Evolutionary conservation across 176 grass and related monocot genomes (phyloP).

Genomic region (Hordeum marinum): DNA sequence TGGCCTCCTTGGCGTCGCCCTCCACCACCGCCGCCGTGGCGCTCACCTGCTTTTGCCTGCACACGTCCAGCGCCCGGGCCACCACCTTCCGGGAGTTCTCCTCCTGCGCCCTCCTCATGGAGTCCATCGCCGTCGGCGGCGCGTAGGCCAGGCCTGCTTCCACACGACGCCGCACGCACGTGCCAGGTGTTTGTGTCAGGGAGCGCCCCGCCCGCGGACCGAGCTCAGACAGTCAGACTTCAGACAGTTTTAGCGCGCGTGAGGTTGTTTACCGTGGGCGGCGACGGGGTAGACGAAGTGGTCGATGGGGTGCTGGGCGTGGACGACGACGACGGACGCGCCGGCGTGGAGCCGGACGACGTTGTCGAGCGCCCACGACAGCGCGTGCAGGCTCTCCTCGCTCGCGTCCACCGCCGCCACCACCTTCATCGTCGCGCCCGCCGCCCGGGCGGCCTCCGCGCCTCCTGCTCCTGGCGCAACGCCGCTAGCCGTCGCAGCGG

Average conservation of each 20-base stretch:
- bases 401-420: conserved; percentile 72
- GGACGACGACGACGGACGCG: conserved; percentile 49
- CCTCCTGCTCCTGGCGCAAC: not conserved
- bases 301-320: conserved; percentile 50
- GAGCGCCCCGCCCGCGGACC: not conserved
- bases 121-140: conserved; percentile 30
- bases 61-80: conserved; percentile 39
- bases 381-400: conserved; percentile 67
- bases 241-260: too few species aligned
- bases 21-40: conserved; percentile 49
- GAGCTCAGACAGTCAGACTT: too few species aligned
- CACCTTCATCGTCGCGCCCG: conserved; percentile 43
- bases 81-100: conserved; percentile 50
- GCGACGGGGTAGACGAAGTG: too few species aligned
- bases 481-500: not conserved
- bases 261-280: too few species aligned
- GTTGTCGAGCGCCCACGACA: conserved; percentile 68
- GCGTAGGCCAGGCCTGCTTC: conserved; percentile 31
- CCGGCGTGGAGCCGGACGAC: conserved; percentile 24
- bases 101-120: conserved; percentile 50
- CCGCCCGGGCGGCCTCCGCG: not conserved
- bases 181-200: not conserved
- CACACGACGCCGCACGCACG: not conserved
- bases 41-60: conserved; percentile 40
- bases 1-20: conserved; percentile 77